Evolutionary conservation across 1,284 basidiomycete species (phyloP).

Genomic region (Acaromyces ingoldii): DNA sequence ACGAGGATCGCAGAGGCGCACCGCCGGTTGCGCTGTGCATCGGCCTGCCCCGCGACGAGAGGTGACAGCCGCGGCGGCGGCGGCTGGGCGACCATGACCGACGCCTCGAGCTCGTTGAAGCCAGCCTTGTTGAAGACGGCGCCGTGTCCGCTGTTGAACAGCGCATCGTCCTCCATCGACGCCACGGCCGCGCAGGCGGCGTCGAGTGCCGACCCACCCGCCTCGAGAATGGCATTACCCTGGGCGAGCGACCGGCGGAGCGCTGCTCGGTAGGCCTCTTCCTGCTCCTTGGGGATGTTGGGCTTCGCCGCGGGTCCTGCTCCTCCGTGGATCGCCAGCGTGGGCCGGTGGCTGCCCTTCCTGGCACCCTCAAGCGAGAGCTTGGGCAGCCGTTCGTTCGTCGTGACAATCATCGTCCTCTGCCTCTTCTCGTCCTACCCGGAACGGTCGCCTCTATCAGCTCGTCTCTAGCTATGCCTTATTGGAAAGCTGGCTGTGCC

Average conservation of each 20-base stretch:
- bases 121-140: constrained; percentile 26
- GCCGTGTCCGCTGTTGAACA: constrained; percentile 68
- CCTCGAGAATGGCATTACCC: constrained; percentile 62
- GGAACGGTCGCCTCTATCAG: too few species aligned
- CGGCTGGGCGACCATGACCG: constrained; percentile 68
- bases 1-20: constrained; percentile 65
- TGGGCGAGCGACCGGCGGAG: constrained; percentile 60
- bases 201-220: constrained; percentile 73
- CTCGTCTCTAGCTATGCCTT: too few species aligned
- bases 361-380: too few species aligned
- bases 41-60: constrained; percentile 45
- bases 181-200: constrained; percentile 71
- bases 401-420: too few species aligned
- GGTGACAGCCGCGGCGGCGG: constrained; percentile 59
- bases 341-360: too few species aligned
- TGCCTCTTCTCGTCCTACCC: too few species aligned
- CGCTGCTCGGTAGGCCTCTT: constrained; percentile 61
- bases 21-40: constrained; percentile 57
- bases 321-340: constrained; percentile 28
- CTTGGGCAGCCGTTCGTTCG: too few species aligned
- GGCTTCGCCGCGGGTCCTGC: constrained; percentile 20
- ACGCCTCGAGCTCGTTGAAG: constrained; percentile 72
- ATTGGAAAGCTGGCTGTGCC: too few species aligned
- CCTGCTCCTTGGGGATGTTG: constrained; percentile 49
- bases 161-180: constrained; percentile 67